Evolutionary conservation across 2,329 filamentous ascomycete species (phyloP), one percentile per base, ranked within the genome.

Genomic region (Alternaria gaisen): DNA sequence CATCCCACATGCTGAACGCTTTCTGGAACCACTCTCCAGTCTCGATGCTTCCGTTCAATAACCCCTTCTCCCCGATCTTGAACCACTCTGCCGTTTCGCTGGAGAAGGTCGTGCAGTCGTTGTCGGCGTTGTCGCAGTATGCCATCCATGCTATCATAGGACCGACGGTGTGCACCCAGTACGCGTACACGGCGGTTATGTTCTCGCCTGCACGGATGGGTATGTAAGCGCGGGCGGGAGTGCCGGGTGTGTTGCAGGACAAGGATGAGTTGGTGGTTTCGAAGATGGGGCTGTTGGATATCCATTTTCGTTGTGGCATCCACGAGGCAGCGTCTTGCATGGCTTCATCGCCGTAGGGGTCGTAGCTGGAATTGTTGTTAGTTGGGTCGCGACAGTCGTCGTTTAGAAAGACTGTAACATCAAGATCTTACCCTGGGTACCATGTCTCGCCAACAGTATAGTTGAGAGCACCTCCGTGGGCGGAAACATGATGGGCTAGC

Each of bases 121-220:
- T 68, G 20, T 38, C 32, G 1, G 26, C 48, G 46, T 60, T 59
- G 34, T 58, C 22, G 65, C 72, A 76, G 65, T 64, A 61, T 10
- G 73, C 60, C 48, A 76, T 63, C 72, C 72, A 75, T 4, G 61
- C 67, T 30, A 75, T 65, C 71, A 76, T 75, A 0, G 73, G 73
- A 0, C 72, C 73, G 22, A 76, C 68, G 10, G 71, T 76, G 48
- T 76, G 72, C 10, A 74, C 63, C 73, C 72, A 76, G 54, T 61
- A 65, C 46, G 63, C 60, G 63, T 76, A 76, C 1, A 70, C 70
- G 8, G 70, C 72, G 18, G 71, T 70, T 56, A 76, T 65, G 46
- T 69, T 68, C 14, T 69, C 44, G 54, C 73, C 73, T 20, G 73
- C 67, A 36, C 47, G 54, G 24, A 76, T 69, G 43, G 71, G 70